These are phyloP conservation scores for Talaromyces borbonicus DNA, from an alignment of 495 filamentous ascomycete species.

Conservation along the genomic window DNA sequence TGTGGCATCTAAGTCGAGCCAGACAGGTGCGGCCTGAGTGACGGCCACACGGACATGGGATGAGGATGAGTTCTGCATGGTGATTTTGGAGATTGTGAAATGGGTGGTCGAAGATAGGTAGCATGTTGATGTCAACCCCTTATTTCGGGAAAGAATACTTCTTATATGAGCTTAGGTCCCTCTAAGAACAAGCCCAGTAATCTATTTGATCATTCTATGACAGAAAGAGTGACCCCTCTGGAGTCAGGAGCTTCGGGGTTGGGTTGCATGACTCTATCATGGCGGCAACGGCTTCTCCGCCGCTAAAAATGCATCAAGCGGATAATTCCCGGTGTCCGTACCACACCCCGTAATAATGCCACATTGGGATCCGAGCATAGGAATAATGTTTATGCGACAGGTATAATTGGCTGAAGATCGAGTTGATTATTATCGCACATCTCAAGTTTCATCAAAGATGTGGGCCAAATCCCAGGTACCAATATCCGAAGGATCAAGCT, in stretches of 20 bases:
- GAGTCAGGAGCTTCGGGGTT: background rate
- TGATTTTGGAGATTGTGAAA: background rate
- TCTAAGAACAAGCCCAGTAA: background rate
- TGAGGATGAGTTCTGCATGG: background rate
- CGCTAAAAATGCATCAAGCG: background rate
- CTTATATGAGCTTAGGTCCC: background rate
- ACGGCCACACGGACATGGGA: slow-evolving; percentile 30
- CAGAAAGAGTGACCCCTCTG: background rate
- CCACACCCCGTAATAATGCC: no score
- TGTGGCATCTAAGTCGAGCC: slow-evolving; percentile 40
- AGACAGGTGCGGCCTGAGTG: slow-evolving; percentile 43
- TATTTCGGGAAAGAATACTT: background rate
- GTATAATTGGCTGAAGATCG: background rate
- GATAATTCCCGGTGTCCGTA: no score
- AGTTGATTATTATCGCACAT: background rate
- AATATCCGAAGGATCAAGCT: background rate
- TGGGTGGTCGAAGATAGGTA: background rate
- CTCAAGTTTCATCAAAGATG: background rate
- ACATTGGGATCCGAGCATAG: background rate
- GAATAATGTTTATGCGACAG: background rate
- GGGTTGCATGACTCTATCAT: background rate
- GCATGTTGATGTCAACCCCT: background rate
- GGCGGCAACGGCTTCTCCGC: background rate
- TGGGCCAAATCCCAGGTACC: background rate
- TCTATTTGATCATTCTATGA: background rate